Percentiles rank a stretch among this genome's conserved stretches.
Conservation (phyloP, 2,329 filamentous ascomycete species). For the Samsoniella hepiali region DNA sequence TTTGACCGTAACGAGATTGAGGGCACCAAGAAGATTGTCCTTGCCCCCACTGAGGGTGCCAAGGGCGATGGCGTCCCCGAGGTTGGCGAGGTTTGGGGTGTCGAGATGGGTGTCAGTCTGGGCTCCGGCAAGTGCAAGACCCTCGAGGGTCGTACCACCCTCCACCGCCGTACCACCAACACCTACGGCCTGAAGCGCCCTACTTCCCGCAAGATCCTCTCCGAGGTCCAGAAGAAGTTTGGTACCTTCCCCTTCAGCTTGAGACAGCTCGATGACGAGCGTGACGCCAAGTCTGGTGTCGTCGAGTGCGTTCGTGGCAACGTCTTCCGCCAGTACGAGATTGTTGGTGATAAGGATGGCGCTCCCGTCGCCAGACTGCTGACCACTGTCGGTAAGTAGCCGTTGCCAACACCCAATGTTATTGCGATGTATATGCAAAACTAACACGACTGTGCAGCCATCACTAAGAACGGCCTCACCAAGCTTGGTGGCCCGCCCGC, state of each 20-base stretch:
- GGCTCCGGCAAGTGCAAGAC: constrained; percentile 94
- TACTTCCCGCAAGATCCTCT: constrained; percentile 86
- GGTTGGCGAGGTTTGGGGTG: constrained; percentile 92
- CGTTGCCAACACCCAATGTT: background rate
- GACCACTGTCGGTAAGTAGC: constrained; percentile 81
- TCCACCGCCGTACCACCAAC: constrained; percentile 88
- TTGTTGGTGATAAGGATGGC: constrained; percentile 89
- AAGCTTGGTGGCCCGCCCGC: constrained; percentile 75
- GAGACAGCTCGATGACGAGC: constrained; percentile 94
- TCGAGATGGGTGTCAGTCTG: constrained; percentile 89
- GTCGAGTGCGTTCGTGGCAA: constrained; percentile 93
- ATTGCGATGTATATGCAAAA: background rate
- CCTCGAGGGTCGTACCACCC: constrained; percentile 79
- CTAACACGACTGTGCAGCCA: constrained; percentile 53
- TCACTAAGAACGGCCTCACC: constrained; percentile 95
- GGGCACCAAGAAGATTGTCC: constrained; percentile 94
- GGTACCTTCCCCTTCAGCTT: constrained; percentile 97
- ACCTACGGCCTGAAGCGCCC: constrained; percentile 93
- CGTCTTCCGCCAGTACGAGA: constrained; percentile 92
- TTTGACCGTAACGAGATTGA: constrained; percentile 98
- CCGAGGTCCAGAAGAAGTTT: constrained; percentile 96
- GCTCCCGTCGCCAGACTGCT: constrained; percentile 81
- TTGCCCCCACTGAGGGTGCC: constrained; percentile 78
- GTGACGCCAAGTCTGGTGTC: constrained; percentile 90
- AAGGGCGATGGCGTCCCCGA: constrained; percentile 90